Percentiles rank a stretch among this genome's conserved stretches.
Conservation (phyloP, 306 rosid genomes). For the Vigna hirtella region DNA sequence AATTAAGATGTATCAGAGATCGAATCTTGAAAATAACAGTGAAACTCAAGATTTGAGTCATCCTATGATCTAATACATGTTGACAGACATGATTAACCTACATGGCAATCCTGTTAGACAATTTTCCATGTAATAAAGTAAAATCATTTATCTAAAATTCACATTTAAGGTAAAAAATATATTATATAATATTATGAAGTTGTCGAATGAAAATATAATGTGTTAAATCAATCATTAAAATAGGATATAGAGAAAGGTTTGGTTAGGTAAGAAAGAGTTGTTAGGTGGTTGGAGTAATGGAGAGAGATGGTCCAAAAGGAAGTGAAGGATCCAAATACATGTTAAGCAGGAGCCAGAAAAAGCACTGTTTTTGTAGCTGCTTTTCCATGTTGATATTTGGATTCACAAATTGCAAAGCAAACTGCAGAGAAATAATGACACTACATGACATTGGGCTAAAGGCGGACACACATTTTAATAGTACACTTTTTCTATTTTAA, state of each 20-base stretch:
- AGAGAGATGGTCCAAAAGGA: constrained; percentile 21
- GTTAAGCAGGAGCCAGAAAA: constrained; percentile 5
- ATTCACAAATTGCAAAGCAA: background rate
- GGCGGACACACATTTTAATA: no score
- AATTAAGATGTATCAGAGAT: constrained; percentile 12
- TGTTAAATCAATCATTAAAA: no score
- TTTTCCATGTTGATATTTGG: background rate
- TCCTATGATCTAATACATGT: background rate
- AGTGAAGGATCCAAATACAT: background rate
- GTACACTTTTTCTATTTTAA: no score
- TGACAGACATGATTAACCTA: constrained; percentile 37
- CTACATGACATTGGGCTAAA: constrained; percentile 12
- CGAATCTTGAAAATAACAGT: constrained; percentile 16
- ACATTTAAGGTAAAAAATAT: no score
- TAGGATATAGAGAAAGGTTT: background rate
- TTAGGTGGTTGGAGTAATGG: background rate
- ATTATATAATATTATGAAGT: no score
- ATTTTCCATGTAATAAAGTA: no score
- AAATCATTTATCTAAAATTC: no score
- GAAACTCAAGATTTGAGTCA: background rate
- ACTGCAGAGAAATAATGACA: background rate
- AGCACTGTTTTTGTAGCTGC: background rate
- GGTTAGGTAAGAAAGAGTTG: background rate
- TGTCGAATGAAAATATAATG: no score
- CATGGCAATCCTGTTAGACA: constrained; percentile 10